Conservation (phyloP, 73 alveolate species). For the Paramecium bursaria region DNA sequence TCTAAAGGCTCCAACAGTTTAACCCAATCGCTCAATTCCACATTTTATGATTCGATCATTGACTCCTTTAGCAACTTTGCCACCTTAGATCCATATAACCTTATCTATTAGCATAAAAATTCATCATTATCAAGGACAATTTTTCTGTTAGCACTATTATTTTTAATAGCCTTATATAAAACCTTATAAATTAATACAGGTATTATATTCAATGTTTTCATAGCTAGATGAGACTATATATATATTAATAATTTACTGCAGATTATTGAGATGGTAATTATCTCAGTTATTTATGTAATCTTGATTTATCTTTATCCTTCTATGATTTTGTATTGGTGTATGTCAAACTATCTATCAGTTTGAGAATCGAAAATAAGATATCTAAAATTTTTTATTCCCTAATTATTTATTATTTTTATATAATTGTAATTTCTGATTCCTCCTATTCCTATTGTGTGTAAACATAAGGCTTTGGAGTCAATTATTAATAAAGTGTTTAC, state of each 20-base stretch:
- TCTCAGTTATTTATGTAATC: slow-evolving; percentile 3
- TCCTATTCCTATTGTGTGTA: not conserved
- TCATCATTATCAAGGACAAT: slow-evolving; percentile 52
- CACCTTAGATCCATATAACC: slow-evolving; percentile 44
- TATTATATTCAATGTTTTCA: not conserved
- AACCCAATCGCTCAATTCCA: slow-evolving; percentile 52
- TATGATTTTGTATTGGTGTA: not conserved
- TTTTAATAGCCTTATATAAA: not conserved
- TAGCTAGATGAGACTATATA: slow-evolving; percentile 41
- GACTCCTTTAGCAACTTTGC: slow-evolving; percentile 27
- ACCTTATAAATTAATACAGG: slow-evolving; percentile 26
- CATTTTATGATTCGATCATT: not conserved
- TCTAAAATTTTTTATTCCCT: slow-evolving; percentile 44
- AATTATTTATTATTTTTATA: not conserved
- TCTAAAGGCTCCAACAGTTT: slow-evolving; percentile 42
- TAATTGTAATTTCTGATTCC: not conserved
- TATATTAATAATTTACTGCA: slow-evolving; percentile 5
- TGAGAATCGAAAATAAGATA: not conserved
- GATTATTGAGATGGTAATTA: slow-evolving; percentile 2
- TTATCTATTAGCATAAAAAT: slow-evolving; percentile 25
- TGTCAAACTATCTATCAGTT: slow-evolving; percentile 3
- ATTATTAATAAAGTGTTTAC: not conserved
- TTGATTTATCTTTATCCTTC: slow-evolving; percentile 27
- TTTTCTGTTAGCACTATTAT: slow-evolving; percentile 7
- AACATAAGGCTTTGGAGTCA: not conserved